Conservation (phyloP, 352 stramenopile species). For the Phytophthora agathidicida region DNA sequence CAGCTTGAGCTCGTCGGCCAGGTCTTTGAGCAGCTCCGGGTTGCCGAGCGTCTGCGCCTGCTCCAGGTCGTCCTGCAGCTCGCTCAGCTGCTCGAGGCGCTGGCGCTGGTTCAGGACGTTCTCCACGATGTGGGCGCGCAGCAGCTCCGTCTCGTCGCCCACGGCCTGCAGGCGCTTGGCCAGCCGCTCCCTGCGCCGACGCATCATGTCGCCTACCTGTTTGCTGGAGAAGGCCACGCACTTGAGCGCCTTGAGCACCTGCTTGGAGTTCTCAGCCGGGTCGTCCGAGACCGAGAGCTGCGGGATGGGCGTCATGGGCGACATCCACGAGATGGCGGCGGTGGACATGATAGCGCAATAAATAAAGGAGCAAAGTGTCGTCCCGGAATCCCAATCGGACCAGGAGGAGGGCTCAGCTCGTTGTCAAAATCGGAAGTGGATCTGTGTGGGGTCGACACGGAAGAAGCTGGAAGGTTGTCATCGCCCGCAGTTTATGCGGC, state of each 20-base stretch:
- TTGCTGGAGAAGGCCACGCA: constrained; percentile 67
- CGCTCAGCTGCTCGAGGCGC: constrained; percentile 44
- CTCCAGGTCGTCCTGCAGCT: constrained; percentile 65
- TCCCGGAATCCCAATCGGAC: constrained; percentile 16
- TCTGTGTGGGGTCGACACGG: neutral
- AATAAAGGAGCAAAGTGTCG: neutral
- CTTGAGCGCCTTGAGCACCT: constrained; percentile 71
- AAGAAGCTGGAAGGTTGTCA: constrained; percentile 1
- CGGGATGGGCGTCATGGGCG: constrained; percentile 31
- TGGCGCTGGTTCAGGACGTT: constrained; percentile 58
- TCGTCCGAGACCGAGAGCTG: constrained; percentile 31
- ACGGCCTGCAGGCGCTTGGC: constrained; percentile 46
- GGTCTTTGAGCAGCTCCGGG: constrained; percentile 48
- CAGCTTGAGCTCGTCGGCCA: constrained; percentile 52
- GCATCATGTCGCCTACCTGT: constrained; percentile 63
- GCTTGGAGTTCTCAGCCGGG: constrained; percentile 55
- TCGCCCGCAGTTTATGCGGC: neutral
- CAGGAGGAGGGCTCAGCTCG: constrained; percentile 10
- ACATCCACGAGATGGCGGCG: constrained; percentile 41
- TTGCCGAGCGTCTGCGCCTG: constrained; percentile 61
- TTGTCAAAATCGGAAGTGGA: constrained; percentile 14
- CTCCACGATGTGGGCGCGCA: constrained; percentile 53
- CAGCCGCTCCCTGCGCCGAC: constrained; percentile 55
- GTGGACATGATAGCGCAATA: constrained; percentile 29
- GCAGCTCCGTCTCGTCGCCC: constrained; percentile 58